Evolutionary conservation across 176 grass and related monocot genomes (phyloP), one percentile per base, ranked within the genome.

Genomic region (Eragrostis nindensis): DNA sequence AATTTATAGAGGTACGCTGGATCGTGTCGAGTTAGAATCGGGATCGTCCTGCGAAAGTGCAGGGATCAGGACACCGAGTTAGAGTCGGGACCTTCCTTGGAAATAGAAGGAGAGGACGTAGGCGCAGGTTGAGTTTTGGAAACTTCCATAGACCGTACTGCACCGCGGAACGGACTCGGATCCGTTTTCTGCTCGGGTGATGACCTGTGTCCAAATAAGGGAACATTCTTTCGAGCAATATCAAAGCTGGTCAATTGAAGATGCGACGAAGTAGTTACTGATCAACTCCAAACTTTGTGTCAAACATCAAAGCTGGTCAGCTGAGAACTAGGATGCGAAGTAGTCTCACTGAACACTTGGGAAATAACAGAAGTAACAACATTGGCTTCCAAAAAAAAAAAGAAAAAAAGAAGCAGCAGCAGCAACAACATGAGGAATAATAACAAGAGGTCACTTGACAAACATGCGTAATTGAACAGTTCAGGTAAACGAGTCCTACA

Each of bases 401-500:
- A 36, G 1, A 4, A 36, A 36, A 4, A 36, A 36, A 17, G 0
- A 9, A 59, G 24, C 0, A 24, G 8, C 6, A 59, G 55, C 46
- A 63, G 53, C 55, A 68, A 57, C 36, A 19, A 80, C 29, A 24
- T 49, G 50, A 80, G 3, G n/a, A 40, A 4, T 36, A 36, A 70
- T 40, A 55, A 66, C 11, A 65, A 48, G 2, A 76, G 11, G 36
- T 57, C 39, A 62, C 60, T 70, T 29, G 73, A 76, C 52, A 70
- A 24, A 70, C 45, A 74, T 80, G 52, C 40, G 65, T 71, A 57
- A 11, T 36, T 68, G 47, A 67, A 79, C 39, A 54, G 16, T 68
- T 45, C 47, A 78, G 54, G 22, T 19, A 42, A 71, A 62, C 21
- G 71, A 71, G 77, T 85, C 56, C 27, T 77, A 82, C 66, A 71